A percentile compares a stretch with the other conserved stretches of the same genome.
These are phyloP conservation scores for Vitis cinerea DNA, from an alignment of 164 flowering plant genomes.

Conservation along the genomic window DNA sequence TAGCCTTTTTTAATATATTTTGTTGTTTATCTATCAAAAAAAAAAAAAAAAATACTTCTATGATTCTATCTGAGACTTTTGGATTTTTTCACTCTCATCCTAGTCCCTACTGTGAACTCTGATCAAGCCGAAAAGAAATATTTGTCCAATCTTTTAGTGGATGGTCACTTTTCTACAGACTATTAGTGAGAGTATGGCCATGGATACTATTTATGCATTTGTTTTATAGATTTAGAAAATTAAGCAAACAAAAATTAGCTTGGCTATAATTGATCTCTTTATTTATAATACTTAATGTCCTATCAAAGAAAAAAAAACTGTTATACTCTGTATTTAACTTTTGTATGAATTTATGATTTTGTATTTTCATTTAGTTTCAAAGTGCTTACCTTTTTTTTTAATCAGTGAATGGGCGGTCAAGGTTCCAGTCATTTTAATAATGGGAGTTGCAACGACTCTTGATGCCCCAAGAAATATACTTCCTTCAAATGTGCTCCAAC, in stretches of 20 bases:
- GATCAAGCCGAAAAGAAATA: no score
- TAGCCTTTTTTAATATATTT: no score
- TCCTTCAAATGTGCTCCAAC: conserved; percentile 49
- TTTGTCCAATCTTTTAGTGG: not conserved
- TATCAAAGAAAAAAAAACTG: not conserved
- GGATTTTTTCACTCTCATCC: no score
- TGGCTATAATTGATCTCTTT: not conserved
- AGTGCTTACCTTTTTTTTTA: not conserved
- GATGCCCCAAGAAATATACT: conserved; percentile 67
- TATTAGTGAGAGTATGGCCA: not conserved
- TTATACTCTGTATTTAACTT: not conserved
- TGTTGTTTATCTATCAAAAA: no score
- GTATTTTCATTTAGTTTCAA: not conserved
- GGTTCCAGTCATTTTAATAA: conserved; percentile 69
- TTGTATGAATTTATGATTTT: not conserved
- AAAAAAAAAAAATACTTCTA: no score
- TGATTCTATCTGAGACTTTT: no score
- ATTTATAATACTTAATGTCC: not conserved
- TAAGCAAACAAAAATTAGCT: not conserved
- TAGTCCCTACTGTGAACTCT: no score
- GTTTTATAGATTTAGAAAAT: not conserved
- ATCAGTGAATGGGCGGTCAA: conserved; percentile 80
- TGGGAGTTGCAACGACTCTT: conserved; percentile 83
- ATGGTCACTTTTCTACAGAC: not conserved
- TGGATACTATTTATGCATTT: not conserved